Percentiles rank a stretch among this genome's conserved stretches.
phyloP scores from a whole-genome alignment of 257 asterid species.

The Solanum acaule region DNA sequence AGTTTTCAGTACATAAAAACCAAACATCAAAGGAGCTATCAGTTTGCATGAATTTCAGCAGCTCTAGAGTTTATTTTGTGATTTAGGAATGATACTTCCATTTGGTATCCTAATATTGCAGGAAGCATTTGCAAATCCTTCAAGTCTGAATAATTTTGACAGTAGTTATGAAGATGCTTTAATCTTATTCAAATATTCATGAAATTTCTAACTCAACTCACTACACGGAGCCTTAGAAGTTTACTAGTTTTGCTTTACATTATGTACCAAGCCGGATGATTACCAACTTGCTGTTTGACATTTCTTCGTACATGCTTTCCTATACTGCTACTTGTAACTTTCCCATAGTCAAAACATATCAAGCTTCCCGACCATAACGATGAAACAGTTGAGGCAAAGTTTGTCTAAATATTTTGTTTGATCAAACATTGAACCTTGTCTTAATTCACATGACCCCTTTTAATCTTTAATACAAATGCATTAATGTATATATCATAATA shows the following conservation, averaged over 20 bases:
- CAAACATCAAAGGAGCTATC: neutral
- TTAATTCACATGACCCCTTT: neutral
- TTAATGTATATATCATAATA: neutral
- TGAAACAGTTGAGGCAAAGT: neutral
- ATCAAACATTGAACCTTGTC: neutral
- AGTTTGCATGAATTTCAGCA: neutral
- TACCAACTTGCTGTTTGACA: neutral
- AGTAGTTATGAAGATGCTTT: neutral
- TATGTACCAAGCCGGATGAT: neutral
- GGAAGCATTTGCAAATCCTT: neutral
- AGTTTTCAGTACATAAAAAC: neutral
- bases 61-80: neutral
- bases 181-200: neutral
- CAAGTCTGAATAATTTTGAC: neutral
- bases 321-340: neutral
- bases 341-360: neutral
- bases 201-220: neutral
- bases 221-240: neutral
- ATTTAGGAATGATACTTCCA: neutral
- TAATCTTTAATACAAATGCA: neutral
- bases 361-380: neutral
- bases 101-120: neutral
- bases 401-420: neutral
- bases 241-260: neutral
- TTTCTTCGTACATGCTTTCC: neutral